phyloP scores from a whole-genome alignment of 2,329 filamentous ascomycete genomes.

The Truncatella angustata region DNA sequence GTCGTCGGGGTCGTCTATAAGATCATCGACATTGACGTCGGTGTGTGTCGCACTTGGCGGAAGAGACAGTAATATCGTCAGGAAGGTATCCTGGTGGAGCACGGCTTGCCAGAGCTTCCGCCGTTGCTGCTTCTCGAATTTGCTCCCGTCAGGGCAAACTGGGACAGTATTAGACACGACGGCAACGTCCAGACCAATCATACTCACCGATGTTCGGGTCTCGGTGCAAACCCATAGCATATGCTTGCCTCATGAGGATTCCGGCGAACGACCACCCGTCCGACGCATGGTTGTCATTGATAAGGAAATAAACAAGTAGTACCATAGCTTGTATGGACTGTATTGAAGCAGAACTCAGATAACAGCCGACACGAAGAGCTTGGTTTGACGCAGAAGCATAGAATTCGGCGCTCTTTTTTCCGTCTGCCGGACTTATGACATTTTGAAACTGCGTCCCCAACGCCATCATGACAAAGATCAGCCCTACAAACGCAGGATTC shows the following conservation, averaged over 20 bases:
- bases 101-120: conserved; percentile 82
- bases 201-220: conserved; percentile 68
- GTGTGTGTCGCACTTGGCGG: conserved; percentile 78
- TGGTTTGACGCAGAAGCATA: conserved; percentile 80
- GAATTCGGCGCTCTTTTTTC: conserved; percentile 76
- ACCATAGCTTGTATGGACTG: conserved; percentile 78
- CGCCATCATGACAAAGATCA: conserved; percentile 76
- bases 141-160: conserved; percentile 63
- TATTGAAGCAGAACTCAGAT: conserved; percentile 71
- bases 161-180: conserved; percentile 12
- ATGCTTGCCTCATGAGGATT: conserved; percentile 73
- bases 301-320: conserved; percentile 77
- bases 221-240: conserved; percentile 77
- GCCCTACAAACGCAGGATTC: conserved; percentile 68
- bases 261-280: conserved; percentile 83
- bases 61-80: conserved; percentile 74
- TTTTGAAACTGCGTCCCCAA: conserved; percentile 77
- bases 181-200: background rate
- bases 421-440: conserved; percentile 54
- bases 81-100: conserved; percentile 76
- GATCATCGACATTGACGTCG: conserved; percentile 73
- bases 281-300: conserved; percentile 82
- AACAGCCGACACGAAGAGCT: conserved; percentile 71
- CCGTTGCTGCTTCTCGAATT: conserved; percentile 74
- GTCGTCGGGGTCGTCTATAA: conserved; percentile 60